phyloP scores from a whole-genome alignment of 2,329 filamentous ascomycete genomes.

The Pyrenophora graminea region DNA sequence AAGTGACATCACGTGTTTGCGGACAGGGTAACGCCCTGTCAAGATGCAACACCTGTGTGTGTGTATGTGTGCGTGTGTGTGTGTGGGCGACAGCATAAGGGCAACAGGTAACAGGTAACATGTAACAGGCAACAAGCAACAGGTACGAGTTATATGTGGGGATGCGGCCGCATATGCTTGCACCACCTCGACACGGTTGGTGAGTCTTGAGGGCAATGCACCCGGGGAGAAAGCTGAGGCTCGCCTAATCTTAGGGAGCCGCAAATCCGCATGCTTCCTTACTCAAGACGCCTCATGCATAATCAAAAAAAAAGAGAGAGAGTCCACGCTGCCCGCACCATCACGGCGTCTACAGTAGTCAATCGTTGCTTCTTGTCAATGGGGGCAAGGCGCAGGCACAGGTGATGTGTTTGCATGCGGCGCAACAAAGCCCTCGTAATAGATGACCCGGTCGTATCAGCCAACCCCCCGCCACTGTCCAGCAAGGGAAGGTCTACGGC shows the following conservation, averaged over 20 bases:
- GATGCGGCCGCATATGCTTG: constrained; percentile 12
- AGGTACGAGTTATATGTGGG: constrained; percentile 6
- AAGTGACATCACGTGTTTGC: neutral
- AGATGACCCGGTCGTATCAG: constrained; percentile 20
- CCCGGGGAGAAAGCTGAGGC: constrained; percentile 17
- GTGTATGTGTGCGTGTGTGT: no score
- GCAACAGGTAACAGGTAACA: neutral
- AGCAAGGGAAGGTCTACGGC: constrained; percentile 36
- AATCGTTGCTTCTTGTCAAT: constrained; percentile 24
- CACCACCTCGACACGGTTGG: constrained; percentile 8
- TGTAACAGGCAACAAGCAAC: neutral
- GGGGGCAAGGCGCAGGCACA: constrained; percentile 1
- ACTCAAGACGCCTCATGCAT: constrained; percentile 22
- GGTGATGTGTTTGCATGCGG: constrained; percentile 29
- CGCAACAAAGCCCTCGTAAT: constrained; percentile 30
- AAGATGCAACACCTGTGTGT: no score
- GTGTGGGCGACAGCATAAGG: no score
- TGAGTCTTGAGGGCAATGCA: constrained; percentile 12
- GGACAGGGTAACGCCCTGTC: no score
- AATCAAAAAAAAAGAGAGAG: constrained; percentile 6
- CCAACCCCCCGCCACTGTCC: constrained; percentile 38
- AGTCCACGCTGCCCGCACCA: constrained; percentile 18
- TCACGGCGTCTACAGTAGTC: constrained; percentile 23
- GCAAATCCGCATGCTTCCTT: constrained; percentile 22
- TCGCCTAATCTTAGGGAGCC: constrained; percentile 10